phyloP scores from a whole-genome alignment of 1,284 basidiomycete species.

The Lentinus polychrous region DNA sequence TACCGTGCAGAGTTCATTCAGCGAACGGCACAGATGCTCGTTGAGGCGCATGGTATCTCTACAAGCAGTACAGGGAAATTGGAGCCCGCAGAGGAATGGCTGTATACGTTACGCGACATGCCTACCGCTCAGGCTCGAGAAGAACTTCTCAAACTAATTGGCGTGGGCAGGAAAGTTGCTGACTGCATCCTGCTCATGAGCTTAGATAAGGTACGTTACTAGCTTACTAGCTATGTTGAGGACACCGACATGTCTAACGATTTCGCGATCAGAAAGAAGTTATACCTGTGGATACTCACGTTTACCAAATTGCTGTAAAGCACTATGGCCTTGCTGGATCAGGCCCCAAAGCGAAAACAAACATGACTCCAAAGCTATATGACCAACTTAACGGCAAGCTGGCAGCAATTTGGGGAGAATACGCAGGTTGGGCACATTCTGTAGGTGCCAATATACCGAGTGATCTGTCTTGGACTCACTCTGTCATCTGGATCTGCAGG shows the following conservation, averaged over 20 bases:
- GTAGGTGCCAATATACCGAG: slow-evolving; percentile 39
- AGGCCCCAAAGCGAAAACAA: slow-evolving; percentile 31
- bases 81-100: slow-evolving; percentile 54
- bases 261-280: slow-evolving; percentile 53
- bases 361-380: slow-evolving; percentile 76
- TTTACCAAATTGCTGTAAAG: slow-evolving; percentile 80
- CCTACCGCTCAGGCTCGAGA: slow-evolving; percentile 59
- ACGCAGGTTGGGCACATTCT: slow-evolving; percentile 91
- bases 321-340: slow-evolving; percentile 67
- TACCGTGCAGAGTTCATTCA: slow-evolving; percentile 92
- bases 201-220: slow-evolving; percentile 69
- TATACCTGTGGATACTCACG: slow-evolving; percentile 91
- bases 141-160: slow-evolving; percentile 76
- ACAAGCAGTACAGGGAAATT: slow-evolving; percentile 14
- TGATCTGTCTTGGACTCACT: slow-evolving; percentile 1
- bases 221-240: background rate
- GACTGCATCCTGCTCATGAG: slow-evolving; percentile 96
- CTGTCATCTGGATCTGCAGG: too few relatives aligned
- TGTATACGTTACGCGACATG: slow-evolving; percentile 47
- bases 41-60: slow-evolving; percentile 41
- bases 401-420: slow-evolving; percentile 66
- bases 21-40: slow-evolving; percentile 74
- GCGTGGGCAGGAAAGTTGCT: slow-evolving; percentile 93
- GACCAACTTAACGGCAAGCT: slow-evolving; percentile 69
- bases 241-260: background rate